These are phyloP conservation scores for Fraxinus platypoda DNA, from an alignment of 305 asterid genomes.

Conservation along the genomic window DNA sequence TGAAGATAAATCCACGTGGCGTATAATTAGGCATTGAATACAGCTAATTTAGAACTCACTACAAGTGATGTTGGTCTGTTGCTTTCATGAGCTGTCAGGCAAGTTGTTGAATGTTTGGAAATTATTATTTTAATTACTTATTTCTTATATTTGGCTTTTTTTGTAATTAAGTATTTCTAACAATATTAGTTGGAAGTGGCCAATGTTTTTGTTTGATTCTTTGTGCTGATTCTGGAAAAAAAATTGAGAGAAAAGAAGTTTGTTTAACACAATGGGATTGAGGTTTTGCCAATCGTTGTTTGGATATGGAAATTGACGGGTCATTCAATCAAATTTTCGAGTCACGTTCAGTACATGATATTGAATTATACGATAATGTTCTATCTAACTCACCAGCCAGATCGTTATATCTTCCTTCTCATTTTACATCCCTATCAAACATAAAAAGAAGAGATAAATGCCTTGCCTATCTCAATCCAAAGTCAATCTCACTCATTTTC, in stretches of 20 bases:
- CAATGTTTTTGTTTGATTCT: not conserved
- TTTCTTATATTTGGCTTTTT: not conserved
- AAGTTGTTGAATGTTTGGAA: not conserved
- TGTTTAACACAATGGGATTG: not conserved
- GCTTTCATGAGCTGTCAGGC: constrained; percentile 48
- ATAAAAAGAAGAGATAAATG: not conserved
- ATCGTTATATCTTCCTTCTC: not conserved
- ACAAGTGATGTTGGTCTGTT: constrained; percentile 37
- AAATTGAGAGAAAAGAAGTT: not conserved
- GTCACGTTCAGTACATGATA: not conserved
- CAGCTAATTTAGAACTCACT: constrained; percentile 31
- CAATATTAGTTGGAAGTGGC: not conserved
- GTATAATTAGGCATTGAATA: constrained; percentile 3
- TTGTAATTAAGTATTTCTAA: not conserved
- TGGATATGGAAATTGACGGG: not conserved
- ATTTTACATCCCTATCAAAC: not conserved
- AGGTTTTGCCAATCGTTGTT: not conserved
- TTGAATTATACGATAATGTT: not conserved
- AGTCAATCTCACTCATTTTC: not conserved
- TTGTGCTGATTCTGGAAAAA: not conserved
- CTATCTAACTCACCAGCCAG: not conserved
- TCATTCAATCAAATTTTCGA: too few relatives aligned
- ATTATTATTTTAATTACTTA: not conserved
- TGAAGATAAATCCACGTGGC: constrained; percentile 18
- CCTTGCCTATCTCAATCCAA: not conserved